Evolutionary conservation across 2,329 filamentous ascomycete species (phyloP), one percentile per base, ranked within the genome.

Genomic region (Elsinoe ampelina): DNA sequence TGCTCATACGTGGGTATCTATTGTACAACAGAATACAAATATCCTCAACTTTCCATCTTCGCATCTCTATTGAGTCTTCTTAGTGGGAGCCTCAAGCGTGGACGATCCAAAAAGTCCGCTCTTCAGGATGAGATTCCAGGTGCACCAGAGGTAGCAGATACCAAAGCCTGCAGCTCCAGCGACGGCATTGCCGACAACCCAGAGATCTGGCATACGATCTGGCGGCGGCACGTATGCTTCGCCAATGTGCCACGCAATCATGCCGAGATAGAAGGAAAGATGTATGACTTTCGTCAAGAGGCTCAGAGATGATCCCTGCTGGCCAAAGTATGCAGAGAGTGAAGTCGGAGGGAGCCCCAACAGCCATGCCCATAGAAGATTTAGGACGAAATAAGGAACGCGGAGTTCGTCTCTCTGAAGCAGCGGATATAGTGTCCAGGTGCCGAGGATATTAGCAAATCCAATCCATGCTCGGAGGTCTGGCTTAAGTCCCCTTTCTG

Each of bases 361-460:
- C 1, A 98, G 78, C 67, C 93, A 97, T 0, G 89, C 85, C 92
- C 93, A 98, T 1, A 98, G 79, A 1, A 92, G 75, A 0, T 87
- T 88, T 30, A 97, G 74, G 11, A 95, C 86, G 35, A 82, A 80
- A 67, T 98, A 98, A 0, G 95, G 93, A 8, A 95, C 77, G 11
- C 80, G 77, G 7, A 98, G 76, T 42, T 91, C 87, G 58, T 97
- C 93, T 47, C 92, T 83, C 65, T 86, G 82, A 35, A 98, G 80
- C 5, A 98, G 77, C 0, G 93, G 93, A 67, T 89, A 98, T 81
- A 97, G 86, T 5, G 93, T 97, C 89, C 90, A 96, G 32, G 81
- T 82, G 7, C 87, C 92, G 10, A 96, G 79, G 12, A 93, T 78
- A 67, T 98, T 98, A 55, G 90, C 91, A 67, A 95, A 95, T n/a